These are phyloP conservation scores for Xylariaceae sp. DNA, from an alignment of 2,329 filamentous ascomycete species.

Conservation along the genomic window DNA sequence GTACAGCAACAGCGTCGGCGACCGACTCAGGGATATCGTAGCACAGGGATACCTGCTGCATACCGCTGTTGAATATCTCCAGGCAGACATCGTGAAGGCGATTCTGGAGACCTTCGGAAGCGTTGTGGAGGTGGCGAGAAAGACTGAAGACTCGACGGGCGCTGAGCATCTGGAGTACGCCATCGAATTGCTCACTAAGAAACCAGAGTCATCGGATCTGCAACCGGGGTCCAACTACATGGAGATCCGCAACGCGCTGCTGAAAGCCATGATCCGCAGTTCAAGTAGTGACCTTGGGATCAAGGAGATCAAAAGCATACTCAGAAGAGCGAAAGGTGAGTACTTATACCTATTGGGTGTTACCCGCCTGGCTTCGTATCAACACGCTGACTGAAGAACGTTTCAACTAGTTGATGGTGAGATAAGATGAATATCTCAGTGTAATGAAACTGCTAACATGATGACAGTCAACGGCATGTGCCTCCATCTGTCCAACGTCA, in stretches of 20 bases:
- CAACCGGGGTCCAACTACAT: not conserved
- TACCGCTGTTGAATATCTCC: not conserved
- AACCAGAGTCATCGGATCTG: not conserved
- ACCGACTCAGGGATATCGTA: not conserved
- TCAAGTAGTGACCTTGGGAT: not conserved
- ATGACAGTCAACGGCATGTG: not conserved
- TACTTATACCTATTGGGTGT: not conserved
- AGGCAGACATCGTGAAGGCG: not conserved
- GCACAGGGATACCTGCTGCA: not conserved
- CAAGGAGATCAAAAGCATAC: not conserved
- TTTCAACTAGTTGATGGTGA: not conserved
- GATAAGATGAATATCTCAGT: not conserved
- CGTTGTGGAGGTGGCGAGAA: not conserved
- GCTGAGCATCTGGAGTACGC: not conserved
- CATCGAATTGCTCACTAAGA: not conserved
- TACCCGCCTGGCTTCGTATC: not conserved
- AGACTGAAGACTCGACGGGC: not conserved
- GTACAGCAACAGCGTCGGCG: not conserved
- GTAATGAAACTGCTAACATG: not conserved
- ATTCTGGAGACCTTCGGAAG: not conserved
- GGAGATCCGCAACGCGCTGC: not conserved
- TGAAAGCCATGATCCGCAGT: not conserved
- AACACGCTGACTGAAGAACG: not conserved
- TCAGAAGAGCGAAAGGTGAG: not conserved
- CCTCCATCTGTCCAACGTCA: not conserved